Conservation (phyloP, 331 rosid genomes). For the Cydonia oblonga region DNA sequence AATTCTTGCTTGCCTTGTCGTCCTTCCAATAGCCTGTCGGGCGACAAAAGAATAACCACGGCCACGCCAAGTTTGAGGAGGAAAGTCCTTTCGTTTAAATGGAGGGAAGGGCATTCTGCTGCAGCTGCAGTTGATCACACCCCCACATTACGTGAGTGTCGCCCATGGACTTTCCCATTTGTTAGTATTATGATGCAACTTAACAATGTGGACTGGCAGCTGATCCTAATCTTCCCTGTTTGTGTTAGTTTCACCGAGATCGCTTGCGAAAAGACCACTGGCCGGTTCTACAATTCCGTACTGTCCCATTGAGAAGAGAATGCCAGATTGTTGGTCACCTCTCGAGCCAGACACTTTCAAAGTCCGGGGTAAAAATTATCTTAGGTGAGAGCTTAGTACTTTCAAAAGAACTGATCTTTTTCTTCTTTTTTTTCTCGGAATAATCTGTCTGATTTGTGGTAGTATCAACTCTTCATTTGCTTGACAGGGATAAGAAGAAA, state of each 20-base stretch:
- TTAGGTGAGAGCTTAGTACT: conserved; percentile 36
- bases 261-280: conserved; percentile 42
- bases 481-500: conserved; percentile 89
- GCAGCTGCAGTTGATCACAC: conserved; percentile 20
- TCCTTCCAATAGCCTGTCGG: conserved; percentile 26
- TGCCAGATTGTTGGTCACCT: conserved; percentile 71
- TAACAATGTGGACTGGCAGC: neutral
- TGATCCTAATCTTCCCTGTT: neutral
- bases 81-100: conserved; percentile 63
- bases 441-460: neutral
- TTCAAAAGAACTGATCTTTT: neutral
- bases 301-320: conserved; percentile 60
- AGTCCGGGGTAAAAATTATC: conserved; percentile 76
- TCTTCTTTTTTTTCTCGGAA: neutral
- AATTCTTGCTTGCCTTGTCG: conserved; percentile 61
- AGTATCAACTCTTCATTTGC: neutral
- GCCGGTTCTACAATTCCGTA: conserved; percentile 60
- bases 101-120: conserved; percentile 53
- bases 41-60: conserved; percentile 47
- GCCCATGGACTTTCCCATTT: neutral
- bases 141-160: conserved; percentile 43
- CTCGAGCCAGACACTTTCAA: conserved; percentile 75
- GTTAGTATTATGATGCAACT: neutral
- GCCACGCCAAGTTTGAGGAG: conserved; percentile 36
- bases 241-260: conserved; percentile 62